A percentile compares a stretch with the other conserved stretches of the same genome.
Evolutionary conservation across 2,329 filamentous ascomycete genomes (phyloP).

Genomic region (Sporothrix pallida): DNA sequence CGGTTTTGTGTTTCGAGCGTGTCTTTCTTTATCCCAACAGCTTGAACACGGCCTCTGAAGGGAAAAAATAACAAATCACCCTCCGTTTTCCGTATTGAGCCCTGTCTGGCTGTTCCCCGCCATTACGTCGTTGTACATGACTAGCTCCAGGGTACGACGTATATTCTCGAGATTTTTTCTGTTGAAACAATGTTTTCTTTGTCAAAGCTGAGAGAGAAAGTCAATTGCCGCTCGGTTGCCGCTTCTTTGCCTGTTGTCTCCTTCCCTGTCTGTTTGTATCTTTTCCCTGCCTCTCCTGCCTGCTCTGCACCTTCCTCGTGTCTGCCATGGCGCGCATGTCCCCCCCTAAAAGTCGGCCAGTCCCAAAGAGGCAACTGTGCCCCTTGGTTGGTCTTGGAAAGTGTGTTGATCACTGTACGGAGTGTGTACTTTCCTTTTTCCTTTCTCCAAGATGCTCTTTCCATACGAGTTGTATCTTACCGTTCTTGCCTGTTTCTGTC

Average conservation of each 20-base stretch:
- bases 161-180: neutral
- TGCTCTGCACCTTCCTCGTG: neutral
- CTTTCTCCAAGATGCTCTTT: neutral
- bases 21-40: neutral
- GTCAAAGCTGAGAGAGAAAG: neutral
- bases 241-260: neutral
- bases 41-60: too few relatives aligned
- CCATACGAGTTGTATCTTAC: too few relatives aligned
- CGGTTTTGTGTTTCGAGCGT: neutral
- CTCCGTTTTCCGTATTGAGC: neutral
- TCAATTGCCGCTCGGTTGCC: constrained; percentile 3
- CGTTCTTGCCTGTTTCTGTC: constrained; percentile 2
- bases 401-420: neutral
- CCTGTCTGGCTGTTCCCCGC: constrained; percentile 9
- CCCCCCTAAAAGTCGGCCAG: neutral
- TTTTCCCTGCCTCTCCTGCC: neutral
- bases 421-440: neutral
- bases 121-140: constrained; percentile 32
- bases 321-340: neutral
- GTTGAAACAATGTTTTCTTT: too few relatives aligned
- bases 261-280: neutral
- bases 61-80: too few relatives aligned
- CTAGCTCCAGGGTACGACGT: neutral
- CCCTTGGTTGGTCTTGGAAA: neutral
- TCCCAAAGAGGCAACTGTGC: constrained; percentile 27